phyloP scores from a whole-genome alignment of 2,329 filamentous ascomycete species.

The Fusarium protoensiforme region DNA sequence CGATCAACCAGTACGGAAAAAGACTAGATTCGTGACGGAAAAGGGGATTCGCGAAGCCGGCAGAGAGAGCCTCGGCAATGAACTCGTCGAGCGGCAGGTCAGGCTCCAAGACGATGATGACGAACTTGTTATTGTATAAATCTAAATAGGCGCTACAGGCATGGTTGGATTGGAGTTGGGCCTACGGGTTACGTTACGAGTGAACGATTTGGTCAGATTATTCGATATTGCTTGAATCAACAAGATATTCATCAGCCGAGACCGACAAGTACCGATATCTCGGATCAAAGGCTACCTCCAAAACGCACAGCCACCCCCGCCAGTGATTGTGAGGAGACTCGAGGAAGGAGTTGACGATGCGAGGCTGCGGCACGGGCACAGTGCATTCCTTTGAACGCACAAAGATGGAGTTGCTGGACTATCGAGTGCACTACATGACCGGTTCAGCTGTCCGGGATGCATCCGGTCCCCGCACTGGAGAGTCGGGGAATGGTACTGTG shows the following conservation, averaged over 20 bases:
- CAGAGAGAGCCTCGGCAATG: conserved; percentile 75
- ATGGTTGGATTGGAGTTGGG: conserved; percentile 33
- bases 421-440: neutral
- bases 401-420: neutral
- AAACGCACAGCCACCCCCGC: conserved; percentile 1
- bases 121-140: conserved; percentile 61
- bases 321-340: neutral
- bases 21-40: conserved; percentile 82
- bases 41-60: conserved; percentile 83
- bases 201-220: conserved; percentile 35
- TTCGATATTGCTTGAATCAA: conserved; percentile 32
- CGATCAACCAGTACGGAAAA: conserved; percentile 68
- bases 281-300: neutral
- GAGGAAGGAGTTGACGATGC: neutral
- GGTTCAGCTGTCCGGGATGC: neutral
- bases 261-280: neutral
- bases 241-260: neutral
- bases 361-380: conserved; percentile 1
- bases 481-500: neutral
- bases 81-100: conserved; percentile 51
- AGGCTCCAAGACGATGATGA: conserved; percentile 60
- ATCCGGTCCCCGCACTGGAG: neutral
- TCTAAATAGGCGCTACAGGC: conserved; percentile 30
- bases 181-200: conserved; percentile 42
- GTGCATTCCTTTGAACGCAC: neutral